Base-by-base conservation (phyloP, 1,284 basidiomycete genomes). In the Marasmius fiardii region DNA sequence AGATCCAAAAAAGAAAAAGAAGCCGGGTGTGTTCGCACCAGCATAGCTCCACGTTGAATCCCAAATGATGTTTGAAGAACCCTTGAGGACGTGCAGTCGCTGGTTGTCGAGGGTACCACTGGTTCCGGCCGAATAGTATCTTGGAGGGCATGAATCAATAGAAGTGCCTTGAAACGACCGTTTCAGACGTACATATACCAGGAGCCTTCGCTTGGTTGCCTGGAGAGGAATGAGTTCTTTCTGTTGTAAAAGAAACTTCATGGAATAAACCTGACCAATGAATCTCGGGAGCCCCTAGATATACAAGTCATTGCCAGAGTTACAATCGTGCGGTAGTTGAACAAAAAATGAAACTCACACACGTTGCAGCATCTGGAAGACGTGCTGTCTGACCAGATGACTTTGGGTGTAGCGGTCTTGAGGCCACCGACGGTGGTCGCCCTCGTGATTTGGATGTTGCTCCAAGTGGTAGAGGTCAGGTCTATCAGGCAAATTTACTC, bases 391-490 rank as follows among this genome's bases (percentile, higher is more conserved):
- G 67, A 64, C 68, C 70, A 76, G 21, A 74, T 61, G 2, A 69
- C 64, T 52, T 71, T 73, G 2, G 70, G 68, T 1, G 65, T 61
- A 1, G 71, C 72, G 14, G 67, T 71, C 61, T 76, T 74, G 54
- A 74, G 59, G 5, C 69, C 73, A 1, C 51, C 63, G 45, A 75
- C 65, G 1, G 71, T 74, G n/a, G 70, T 71, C 12, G 68, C 71
- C 20, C 71, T 67, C 14, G 71, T 68, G 28, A 74, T 69, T 54
- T 73, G 70, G 45, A 75, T 68, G 51, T 74, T 71, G 8, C 60
- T 65, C 73, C 73, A 75, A 2, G 73, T 74, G 2, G 74, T 74
- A 0, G 71, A 65, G n/a, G 67, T 70, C 33, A 74, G 56, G 49
- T 74, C 67, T 67, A 23, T 21, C 41, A 11, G 31, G 21, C 28